Evolutionary conservation across 305 asterid genomes (phyloP).

Genomic region (Fraxinus floribunda): DNA sequence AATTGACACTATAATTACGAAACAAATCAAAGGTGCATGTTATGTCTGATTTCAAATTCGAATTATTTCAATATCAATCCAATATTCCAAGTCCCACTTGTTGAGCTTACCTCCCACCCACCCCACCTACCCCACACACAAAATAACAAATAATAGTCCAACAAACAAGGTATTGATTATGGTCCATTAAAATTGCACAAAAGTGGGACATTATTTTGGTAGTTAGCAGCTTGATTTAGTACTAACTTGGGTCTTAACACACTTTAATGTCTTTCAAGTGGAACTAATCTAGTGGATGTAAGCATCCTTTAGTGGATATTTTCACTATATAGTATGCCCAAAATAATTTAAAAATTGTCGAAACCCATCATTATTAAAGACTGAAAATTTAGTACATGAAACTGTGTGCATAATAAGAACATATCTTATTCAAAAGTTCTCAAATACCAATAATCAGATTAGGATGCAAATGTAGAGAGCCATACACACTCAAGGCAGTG

Average conservation of each 20-base stretch:
- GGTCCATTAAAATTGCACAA: not conserved
- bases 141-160: not conserved
- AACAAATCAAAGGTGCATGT: not conserved
- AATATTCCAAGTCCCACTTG: not conserved
- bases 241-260: conserved; percentile 14
- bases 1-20: not conserved
- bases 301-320: conserved; percentile 22
- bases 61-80: not conserved
- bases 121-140: not conserved
- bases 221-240: conserved; percentile 14
- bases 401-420: not conserved
- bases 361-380: not conserved
- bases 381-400: not conserved
- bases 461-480: not conserved
- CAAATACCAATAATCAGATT: not conserved
- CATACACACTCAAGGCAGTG: not conserved
- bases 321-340: not conserved
- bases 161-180: conserved; percentile 6
- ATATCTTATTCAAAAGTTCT: not conserved
- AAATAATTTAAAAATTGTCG: not conserved
- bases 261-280: conserved; percentile 15
- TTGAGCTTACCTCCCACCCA: not conserved
- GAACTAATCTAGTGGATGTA: conserved; percentile 30
- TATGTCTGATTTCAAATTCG: not conserved
- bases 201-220: conserved; percentile 21